Evolutionary conservation across 495 filamentous ascomycete genomes (phyloP).

Genomic region (Trypethelium eluteriae): DNA sequence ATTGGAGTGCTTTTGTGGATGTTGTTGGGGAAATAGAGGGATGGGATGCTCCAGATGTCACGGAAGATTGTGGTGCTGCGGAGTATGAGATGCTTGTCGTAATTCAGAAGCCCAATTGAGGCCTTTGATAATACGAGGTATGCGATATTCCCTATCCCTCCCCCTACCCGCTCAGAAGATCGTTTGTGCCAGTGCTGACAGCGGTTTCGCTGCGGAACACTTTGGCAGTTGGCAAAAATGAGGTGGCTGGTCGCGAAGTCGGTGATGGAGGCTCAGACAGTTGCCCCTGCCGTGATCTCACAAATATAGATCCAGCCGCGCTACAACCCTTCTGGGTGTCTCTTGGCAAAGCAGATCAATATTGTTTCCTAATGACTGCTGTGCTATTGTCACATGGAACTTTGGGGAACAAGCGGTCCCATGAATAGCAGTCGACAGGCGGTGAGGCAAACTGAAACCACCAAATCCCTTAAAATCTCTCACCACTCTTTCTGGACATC

Average conservation of each 20-base stretch:
- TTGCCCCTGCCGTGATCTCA: background rate
- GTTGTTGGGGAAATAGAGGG: background rate
- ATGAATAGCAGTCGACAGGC: background rate
- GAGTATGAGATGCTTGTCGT: slow-evolving; percentile 13
- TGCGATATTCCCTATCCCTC: background rate
- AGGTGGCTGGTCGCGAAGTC: background rate
- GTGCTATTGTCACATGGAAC: background rate
- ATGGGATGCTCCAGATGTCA: background rate
- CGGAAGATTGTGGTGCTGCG: slow-evolving; percentile 7
- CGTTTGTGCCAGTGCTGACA: too few species aligned
- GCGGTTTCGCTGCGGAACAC: too few species aligned
- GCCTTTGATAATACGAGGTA: background rate
- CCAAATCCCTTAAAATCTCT: background rate
- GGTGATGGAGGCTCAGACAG: background rate
- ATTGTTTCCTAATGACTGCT: background rate
- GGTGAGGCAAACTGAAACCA: background rate
- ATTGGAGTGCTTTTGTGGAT: slow-evolving; percentile 3
- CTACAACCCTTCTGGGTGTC: too few species aligned
- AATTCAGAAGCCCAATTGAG: background rate
- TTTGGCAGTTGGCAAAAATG: background rate
- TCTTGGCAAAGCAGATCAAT: too few species aligned
- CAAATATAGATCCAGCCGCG: background rate
- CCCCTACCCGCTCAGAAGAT: background rate
- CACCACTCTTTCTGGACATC: too few species aligned
- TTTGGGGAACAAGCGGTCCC: background rate